Evolutionary conservation across 306 rosid species (phyloP), one percentile per base, ranked within the genome.

Genomic region (Trichosanthes truncata): DNA sequence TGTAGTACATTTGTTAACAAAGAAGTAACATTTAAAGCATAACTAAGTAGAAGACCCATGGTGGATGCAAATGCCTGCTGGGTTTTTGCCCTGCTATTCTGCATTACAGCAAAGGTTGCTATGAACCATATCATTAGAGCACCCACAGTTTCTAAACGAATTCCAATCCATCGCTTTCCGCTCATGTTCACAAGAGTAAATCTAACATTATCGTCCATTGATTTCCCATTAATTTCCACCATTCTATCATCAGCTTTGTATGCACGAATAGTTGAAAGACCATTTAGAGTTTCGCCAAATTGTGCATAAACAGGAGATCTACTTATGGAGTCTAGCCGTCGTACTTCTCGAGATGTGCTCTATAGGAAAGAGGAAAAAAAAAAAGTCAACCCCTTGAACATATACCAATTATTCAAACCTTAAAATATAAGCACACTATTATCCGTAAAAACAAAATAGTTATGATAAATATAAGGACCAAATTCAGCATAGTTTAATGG

Each of bases 261-360:
- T 78, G 97, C 97, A 8, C 97, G 97, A 63, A 92, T 95, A 0
- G 93, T 86, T 83, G 93, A 76, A 80, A 95, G 72, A 73, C 98
- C 98, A 82, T 95, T 92, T 74, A 95, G 82, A 36, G 98, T 97
- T 90, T 95, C 98, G 72, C 91, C 88, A 86, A 95, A 92, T 84
- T 95, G 98, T 49, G 97, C 98, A 87, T 95, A 95, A 69, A 95
- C 93, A 35, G 97, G 97, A 53, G 98, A 95, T 89, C 98, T 85
- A 81, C 95, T 95, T 33, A 89, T 83, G 36, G 98, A 95, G 84
- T 95, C 98, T 66, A 95, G 81, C 63, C 98, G 95, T 88, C 92
- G 91, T 56, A 92, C 93, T 83, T 95, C 98, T 7, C 97, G 95
- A 72, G 97, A 91, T 48, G 87, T 91, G 89, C 97, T 95, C 98